A percentile compares a stretch with the other conserved stretches of the same genome.
Conservation (phyloP, 768 basidiomycete species). For the Leccinum subtestaceum region DNA sequence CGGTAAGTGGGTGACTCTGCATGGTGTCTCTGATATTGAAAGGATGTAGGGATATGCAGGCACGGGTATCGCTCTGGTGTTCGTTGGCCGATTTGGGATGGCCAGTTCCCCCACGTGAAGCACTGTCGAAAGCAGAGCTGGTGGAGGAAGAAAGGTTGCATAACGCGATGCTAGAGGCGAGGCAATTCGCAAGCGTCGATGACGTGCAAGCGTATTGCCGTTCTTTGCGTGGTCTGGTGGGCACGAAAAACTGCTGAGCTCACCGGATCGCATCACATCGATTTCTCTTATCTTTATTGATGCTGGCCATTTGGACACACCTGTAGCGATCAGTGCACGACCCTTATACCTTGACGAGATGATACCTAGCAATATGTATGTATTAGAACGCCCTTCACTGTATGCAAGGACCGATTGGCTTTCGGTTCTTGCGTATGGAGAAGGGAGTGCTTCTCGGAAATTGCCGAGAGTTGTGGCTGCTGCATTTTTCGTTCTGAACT, state of each 20-base stretch:
- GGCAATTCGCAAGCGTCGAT: slow-evolving; percentile 48
- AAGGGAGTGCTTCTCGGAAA: slow-evolving; percentile 21
- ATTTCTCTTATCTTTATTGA: neutral
- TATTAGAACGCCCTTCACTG: slow-evolving; percentile 22
- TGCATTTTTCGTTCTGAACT: slow-evolving; percentile 19
- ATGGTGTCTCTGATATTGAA: slow-evolving; percentile 2
- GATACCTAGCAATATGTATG: slow-evolving; percentile 21
- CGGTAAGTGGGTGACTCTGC: slow-evolving; percentile 37
- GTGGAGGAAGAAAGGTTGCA: slow-evolving; percentile 64
- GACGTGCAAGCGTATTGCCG: slow-evolving; percentile 55
- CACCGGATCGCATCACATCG: neutral
- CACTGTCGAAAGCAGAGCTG: slow-evolving; percentile 65
- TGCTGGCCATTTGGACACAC: neutral
- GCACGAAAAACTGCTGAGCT: slow-evolving; percentile 43
- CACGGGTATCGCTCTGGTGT: slow-evolving; percentile 61
- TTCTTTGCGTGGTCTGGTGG: slow-evolving; percentile 58
- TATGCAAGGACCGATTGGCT: slow-evolving; percentile 24
- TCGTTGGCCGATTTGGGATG: slow-evolving; percentile 59
- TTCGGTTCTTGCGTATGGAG: slow-evolving; percentile 32
- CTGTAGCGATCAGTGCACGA: neutral
- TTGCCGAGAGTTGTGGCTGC: slow-evolving; percentile 24
- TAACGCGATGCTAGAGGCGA: slow-evolving; percentile 58
- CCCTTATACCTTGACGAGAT: slow-evolving; percentile 25
- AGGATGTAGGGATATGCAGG: slow-evolving; percentile 57
- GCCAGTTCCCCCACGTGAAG: slow-evolving; percentile 56